Base-by-base conservation (phyloP, 257 asterid genomes). In the Nyctanthes arbortristis region DNA sequence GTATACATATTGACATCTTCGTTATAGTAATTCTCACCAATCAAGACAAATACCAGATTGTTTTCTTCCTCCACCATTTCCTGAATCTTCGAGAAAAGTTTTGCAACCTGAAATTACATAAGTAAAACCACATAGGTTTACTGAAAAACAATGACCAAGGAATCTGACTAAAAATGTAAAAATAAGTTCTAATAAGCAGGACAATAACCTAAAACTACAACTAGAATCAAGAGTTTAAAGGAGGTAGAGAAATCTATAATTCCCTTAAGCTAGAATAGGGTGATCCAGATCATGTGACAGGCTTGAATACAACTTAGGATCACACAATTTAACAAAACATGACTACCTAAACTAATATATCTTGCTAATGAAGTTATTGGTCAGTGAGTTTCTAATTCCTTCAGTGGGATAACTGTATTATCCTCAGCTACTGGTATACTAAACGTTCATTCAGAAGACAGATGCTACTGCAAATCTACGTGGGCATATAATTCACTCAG, bases 61-160 rank as follows among this genome's bases (percentile, higher is more conserved):
- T 78, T 83, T 79, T 92, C 98, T 76, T 92, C 98, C 82, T 92
- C 98, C 55, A 92, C 94, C 98, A 92, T 92, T 84, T 92, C 98
- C 80, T 89, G 96, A 73, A 92, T 92, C 75, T 91, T 91, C 31
- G 91, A 80, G 86, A 94, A 94, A 70, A 94, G 95, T 78, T 91
- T 94, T 45, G 97, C 97, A 27, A 91, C 99, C 99, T 94, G 68
- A 78, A 76, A 71, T 74, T 31, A 36, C 69, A 77, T 55, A 63
- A 36, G 36, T 39, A 39, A 45, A 60, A 57, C 28, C 69, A 72
- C 24, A 16, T 18, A 60, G 28, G 30, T 27, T 65, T 52, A 37
- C 63, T 58, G 52, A 68, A 28, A 31, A 30, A 13, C 22, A 32
- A 35, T 5, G 49, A 47, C 6, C 31, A 75, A 43, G 37, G 11